These are phyloP conservation scores for Aureobasidium lini DNA, from an alignment of 2,329 filamentous ascomycete genomes.

Conservation along the genomic window DNA sequence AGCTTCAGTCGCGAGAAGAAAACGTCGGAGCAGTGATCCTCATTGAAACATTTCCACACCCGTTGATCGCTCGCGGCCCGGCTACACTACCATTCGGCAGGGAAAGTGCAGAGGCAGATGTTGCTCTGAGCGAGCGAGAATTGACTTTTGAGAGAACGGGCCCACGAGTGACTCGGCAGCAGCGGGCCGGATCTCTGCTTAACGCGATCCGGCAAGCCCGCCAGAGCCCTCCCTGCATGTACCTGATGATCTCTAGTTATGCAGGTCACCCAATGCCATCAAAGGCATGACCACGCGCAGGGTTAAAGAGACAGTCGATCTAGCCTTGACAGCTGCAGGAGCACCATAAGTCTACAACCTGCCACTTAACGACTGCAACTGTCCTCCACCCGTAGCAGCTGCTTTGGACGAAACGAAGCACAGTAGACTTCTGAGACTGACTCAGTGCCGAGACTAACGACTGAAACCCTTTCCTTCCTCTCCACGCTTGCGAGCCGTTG, in stretches of 20 bases:
- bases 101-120: neutral
- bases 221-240: constrained; percentile 6
- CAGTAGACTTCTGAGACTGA: constrained; percentile 9
- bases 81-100: constrained; percentile 5
- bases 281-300: neutral
- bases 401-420: neutral
- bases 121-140: constrained; percentile 4
- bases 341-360: neutral
- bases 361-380: neutral
- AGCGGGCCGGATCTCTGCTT: constrained; percentile 6
- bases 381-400: neutral
- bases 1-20: neutral
- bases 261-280: constrained; percentile 6
- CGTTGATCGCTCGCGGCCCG: constrained; percentile 11
- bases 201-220: neutral
- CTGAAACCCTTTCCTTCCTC: neutral
- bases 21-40: neutral
- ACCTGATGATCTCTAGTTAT: constrained; percentile 12
- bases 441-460: constrained; percentile 6
- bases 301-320: neutral
- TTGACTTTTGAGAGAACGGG: constrained; percentile 5
- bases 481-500: constrained; percentile 13
- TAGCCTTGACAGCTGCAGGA: neutral
- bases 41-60: constrained; percentile 9
- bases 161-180: constrained; percentile 7